Evolutionary conservation across 2,329 filamentous ascomycete genomes (phyloP), one percentile per base, ranked within the genome.

Genomic region (Fusarium chlamydosporum): DNA sequence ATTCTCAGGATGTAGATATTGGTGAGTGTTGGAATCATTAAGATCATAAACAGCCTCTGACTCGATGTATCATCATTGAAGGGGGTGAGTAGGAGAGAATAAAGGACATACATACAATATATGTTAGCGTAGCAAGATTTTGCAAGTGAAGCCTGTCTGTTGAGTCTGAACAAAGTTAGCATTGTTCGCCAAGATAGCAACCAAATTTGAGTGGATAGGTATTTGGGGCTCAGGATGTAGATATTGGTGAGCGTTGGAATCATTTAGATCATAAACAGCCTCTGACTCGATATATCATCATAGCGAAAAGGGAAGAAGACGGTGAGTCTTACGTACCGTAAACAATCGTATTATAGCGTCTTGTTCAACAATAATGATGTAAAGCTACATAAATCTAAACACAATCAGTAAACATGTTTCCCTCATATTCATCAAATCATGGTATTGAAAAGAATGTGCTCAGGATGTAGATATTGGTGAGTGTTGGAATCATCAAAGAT

Each of bases 11-110:
- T 63, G 59, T 73, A 72, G 71, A 72, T 68, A 62, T 65, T 67
- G 67, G 76, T 79, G 72, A 77, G 71, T 53, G 71, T 78, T 77
- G 69, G 74, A 81, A 81, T 81, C 78, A 81, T 71, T 41, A 56
- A 64, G 59, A 77, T 82, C 81, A 83, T 83, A 82, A 83, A 83
- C 81, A 83, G 81, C 81, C 81, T 82, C 81, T 81, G 79, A 79
- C 73, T 73, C 74, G 79, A 74, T 67, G 60, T 76, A 79, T 74
- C 72, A 81, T 82, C 80, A 81, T 79, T 58, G 65, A 68, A 76
- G 23, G 45, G 45, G 18, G 26, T 55, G 33, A 26, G 26, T 27
- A 51, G 33, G 13, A 16, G 50, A 20, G 27, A 12, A 54, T 18
- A n/a, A 23, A 46, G 50, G 56, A 33, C 7, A 35, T 27, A 50